Conservation (phyloP, 192 early-diverging fungal genomes). For the Phlyctochytrium arcticum region DNA sequence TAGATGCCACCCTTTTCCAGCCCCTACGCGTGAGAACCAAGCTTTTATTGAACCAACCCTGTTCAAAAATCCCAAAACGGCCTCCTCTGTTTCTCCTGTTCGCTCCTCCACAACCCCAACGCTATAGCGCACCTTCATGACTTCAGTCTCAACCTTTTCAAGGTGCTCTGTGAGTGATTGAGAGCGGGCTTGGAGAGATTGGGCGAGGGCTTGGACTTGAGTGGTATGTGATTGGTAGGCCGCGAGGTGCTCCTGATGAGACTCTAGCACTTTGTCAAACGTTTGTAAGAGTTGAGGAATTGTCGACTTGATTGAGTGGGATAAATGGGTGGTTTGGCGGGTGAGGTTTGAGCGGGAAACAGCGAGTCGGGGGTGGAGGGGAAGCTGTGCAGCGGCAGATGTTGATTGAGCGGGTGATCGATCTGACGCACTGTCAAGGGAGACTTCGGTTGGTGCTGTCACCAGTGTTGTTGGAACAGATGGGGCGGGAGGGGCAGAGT, state of each 20-base stretch:
- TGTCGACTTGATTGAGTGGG: neutral
- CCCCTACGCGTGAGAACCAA: neutral
- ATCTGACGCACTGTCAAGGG: no score
- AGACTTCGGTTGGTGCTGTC: no score
- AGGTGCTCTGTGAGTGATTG: neutral
- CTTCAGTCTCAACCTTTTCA: constrained; percentile 19
- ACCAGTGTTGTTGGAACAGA: no score
- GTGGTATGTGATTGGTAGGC: neutral
- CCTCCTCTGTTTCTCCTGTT: constrained; percentile 22
- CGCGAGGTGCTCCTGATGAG: neutral
- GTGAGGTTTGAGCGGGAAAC: neutral
- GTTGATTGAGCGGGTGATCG: no score
- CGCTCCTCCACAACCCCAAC: constrained; percentile 18
- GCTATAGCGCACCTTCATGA: constrained; percentile 8
- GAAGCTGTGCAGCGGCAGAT: no score
- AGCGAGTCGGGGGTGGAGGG: neutral
- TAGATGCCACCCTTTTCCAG: no score
- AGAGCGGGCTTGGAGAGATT: neutral
- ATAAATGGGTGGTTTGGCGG: constrained; percentile 9
- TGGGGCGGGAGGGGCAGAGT: no score
- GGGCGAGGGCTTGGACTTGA: neutral
- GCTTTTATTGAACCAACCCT: constrained; percentile 6
- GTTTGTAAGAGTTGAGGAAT: constrained; percentile 2
- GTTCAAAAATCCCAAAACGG: constrained; percentile 12
- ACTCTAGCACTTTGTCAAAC: neutral